Evolutionary conservation across 768 basidiomycete genomes (phyloP).

Genomic region (Lyophyllum atratum): DNA sequence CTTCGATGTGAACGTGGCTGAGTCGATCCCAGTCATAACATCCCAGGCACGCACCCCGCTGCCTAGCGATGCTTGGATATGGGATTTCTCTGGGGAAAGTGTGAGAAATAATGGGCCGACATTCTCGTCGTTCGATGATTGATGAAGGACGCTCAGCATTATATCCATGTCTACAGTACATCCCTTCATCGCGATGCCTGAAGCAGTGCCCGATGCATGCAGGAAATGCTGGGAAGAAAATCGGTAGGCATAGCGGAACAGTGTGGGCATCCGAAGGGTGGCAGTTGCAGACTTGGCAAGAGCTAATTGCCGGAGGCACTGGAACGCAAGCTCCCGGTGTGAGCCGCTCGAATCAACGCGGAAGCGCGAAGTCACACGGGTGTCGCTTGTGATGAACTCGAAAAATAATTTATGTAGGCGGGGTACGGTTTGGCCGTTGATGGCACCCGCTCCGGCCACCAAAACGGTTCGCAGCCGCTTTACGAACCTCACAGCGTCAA

Average conservation of each 20-base stretch:
- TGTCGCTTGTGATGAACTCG: constrained; percentile 15
- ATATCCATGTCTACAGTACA: too few relatives aligned
- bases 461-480: constrained; percentile 19
- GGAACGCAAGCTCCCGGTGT: constrained; percentile 7
- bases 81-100: too few relatives aligned
- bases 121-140: too few relatives aligned
- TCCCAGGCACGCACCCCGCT: not conserved
- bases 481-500: constrained; percentile 15
- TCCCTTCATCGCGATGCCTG: not conserved
- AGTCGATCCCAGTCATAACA: not conserved
- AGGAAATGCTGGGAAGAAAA: constrained; percentile 7
- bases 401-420: constrained; percentile 20
- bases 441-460: constrained; percentile 11
- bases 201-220: not conserved
- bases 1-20: not conserved
- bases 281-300: not conserved
- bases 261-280: not conserved
- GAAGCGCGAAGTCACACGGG: not conserved
- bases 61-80: too few relatives aligned
- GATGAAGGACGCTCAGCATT: too few relatives aligned
- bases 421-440: constrained; percentile 14
- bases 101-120: too few relatives aligned
- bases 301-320: constrained; percentile 8
- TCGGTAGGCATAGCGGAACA: constrained; percentile 6
- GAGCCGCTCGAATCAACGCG: constrained; percentile 1